Conservation (phyloP, 2,329 filamentous ascomycete genomes). For the Fusarium tupiense region DNA sequence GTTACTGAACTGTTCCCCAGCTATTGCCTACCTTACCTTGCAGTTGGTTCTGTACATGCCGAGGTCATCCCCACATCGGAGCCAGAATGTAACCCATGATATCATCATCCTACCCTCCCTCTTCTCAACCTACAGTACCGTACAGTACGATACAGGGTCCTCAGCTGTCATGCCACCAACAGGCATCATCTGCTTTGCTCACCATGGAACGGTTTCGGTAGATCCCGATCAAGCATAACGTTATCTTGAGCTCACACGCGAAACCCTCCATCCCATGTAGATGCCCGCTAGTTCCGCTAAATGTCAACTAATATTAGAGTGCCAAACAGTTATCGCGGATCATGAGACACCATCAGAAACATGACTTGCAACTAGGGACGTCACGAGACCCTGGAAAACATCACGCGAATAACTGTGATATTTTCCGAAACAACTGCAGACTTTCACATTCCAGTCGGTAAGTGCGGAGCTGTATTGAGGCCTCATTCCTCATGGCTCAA, state of each 20-base stretch:
- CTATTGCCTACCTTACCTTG: not conserved
- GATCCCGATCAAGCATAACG: conserved; percentile 27
- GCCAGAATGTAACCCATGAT: conserved; percentile 37
- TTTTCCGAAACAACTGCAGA: conserved; percentile 19
- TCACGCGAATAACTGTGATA: conserved; percentile 15
- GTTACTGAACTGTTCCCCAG: not conserved
- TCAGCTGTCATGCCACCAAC: conserved; percentile 38
- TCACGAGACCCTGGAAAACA: conserved; percentile 23
- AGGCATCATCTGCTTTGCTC: conserved; percentile 34
- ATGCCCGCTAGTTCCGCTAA: conserved; percentile 9
- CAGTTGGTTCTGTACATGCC: conserved; percentile 1
- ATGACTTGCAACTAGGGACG: conserved; percentile 14
- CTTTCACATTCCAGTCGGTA: conserved; percentile 8
- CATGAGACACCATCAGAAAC: conserved; percentile 21
- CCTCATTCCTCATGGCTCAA: conserved; percentile 5
- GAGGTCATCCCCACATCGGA: conserved; percentile 24
- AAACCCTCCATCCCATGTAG: not conserved
- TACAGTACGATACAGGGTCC: not conserved
- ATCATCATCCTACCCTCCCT: conserved; percentile 41
- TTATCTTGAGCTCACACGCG: conserved; percentile 4
- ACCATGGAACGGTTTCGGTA: conserved; percentile 23
- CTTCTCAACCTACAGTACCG: not conserved
- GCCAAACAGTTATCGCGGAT: not conserved
- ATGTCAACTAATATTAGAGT: not conserved
- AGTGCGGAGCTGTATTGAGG: not conserved